A percentile compares a stretch with the other conserved stretches of the same genome.
Conservation (phyloP, 192 early-diverging fungal species). For the Gamsiella multidivaricata region DNA sequence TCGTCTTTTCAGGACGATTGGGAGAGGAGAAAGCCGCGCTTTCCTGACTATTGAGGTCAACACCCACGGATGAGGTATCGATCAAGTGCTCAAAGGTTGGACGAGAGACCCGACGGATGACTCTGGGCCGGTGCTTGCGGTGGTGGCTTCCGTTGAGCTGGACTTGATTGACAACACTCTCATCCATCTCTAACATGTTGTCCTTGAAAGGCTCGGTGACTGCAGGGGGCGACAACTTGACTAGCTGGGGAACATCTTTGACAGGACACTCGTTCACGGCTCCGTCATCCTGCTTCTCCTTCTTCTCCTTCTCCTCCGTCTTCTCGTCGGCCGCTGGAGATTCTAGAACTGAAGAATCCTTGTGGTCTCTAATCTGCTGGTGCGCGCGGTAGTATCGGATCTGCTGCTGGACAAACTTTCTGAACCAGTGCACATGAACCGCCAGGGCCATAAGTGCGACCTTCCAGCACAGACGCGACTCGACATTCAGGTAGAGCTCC, state of each 20-base stretch:
- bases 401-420: conserved; percentile 46
- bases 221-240: not conserved
- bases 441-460: conserved; percentile 25
- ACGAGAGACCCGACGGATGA: not conserved
- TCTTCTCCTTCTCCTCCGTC: too few relatives aligned
- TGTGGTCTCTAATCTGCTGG: too few relatives aligned
- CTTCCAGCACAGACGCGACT: conserved; percentile 44
- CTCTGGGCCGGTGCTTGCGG: not conserved
- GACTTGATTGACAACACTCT: not conserved
- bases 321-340: too few relatives aligned
- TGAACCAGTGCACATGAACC: conserved; percentile 46
- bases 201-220: not conserved
- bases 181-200: conserved; percentile 1
- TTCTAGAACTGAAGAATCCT: too few relatives aligned
- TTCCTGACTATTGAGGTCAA: not conserved
- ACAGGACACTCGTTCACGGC: too few relatives aligned
- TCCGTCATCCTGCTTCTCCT: too few relatives aligned
- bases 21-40: too few relatives aligned
- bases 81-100: not conserved
- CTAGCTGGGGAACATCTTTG: not conserved
- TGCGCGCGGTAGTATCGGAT: conserved; percentile 26
- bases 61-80: not conserved
- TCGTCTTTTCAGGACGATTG: conserved; percentile 28
- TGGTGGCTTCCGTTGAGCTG: conserved; percentile 18
- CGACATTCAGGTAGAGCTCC: conserved; percentile 40